These are phyloP conservation scores for Urochloa ruziziensis DNA, from an alignment of 176 grass and related monocot genomes.

Conservation along the genomic window DNA sequence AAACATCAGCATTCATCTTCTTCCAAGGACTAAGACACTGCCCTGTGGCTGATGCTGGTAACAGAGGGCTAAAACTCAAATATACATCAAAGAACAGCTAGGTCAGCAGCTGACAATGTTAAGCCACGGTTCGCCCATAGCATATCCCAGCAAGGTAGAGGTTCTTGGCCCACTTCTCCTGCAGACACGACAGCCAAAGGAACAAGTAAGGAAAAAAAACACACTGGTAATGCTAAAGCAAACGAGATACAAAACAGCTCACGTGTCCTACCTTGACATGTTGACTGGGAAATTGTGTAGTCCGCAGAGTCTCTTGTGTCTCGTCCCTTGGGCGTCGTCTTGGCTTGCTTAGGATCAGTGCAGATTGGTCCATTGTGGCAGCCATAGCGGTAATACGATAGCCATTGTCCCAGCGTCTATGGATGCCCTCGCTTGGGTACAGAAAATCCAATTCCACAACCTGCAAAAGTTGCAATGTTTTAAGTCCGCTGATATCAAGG, in stretches of 20 bases:
- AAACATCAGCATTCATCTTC: conserved; percentile 10
- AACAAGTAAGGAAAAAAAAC: background rate
- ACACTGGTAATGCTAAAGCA: background rate
- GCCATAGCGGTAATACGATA: conserved; percentile 70
- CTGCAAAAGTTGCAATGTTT: conserved; percentile 25
- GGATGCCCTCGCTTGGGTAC: conserved; percentile 74
- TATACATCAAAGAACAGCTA: conserved; percentile 16
- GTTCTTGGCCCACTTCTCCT: conserved; percentile 79
- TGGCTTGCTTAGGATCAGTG: conserved; percentile 63
- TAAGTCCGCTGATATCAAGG: background rate
- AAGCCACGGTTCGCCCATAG: conserved; percentile 83
- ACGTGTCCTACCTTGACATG: conserved; percentile 54
- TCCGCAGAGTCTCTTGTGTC: conserved; percentile 71
- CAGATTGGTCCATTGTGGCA: conserved; percentile 65
- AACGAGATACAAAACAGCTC: background rate
- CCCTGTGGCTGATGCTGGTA: conserved; percentile 23
- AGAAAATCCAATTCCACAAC: conserved; percentile 75
- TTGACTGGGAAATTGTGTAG: conserved; percentile 59
- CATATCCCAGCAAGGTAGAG: conserved; percentile 81
- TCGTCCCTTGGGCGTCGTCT: conserved; percentile 60
- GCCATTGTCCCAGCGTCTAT: conserved; percentile 65
- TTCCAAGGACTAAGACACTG: background rate
- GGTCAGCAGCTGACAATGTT: conserved; percentile 22
- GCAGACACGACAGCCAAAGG: background rate
- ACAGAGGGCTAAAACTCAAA: background rate